phyloP scores from a whole-genome alignment of 768 basidiomycete species.

The Chalciporus sphaerocephalus region DNA sequence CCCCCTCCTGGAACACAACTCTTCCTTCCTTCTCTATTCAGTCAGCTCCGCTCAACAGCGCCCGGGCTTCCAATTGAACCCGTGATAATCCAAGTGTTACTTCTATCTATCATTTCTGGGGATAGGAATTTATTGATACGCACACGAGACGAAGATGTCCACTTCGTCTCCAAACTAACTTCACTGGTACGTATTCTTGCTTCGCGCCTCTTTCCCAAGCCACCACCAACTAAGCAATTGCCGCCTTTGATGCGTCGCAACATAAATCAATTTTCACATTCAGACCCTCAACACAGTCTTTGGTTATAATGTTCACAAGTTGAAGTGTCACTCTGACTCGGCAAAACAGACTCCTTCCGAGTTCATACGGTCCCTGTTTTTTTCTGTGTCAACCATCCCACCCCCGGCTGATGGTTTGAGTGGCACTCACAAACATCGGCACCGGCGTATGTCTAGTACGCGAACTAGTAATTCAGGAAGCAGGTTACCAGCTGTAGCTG shows the following conservation, averaged over 20 bases:
- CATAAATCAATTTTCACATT: slow-evolving; percentile 10
- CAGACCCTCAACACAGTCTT: slow-evolving; percentile 61
- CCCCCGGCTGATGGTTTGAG: slow-evolving; percentile 8
- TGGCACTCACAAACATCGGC: slow-evolving; percentile 16
- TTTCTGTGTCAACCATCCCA: slow-evolving; percentile 21
- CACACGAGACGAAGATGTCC: slow-evolving; percentile 61
- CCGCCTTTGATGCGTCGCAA: slow-evolving; percentile 4
- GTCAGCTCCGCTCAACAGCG: slow-evolving; percentile 40
- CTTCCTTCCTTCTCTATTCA: slow-evolving; percentile 50
- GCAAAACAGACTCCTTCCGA: slow-evolving; percentile 18
- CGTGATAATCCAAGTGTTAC: slow-evolving; percentile 59
- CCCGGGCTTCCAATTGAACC: slow-evolving; percentile 56
- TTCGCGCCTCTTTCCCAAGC: neutral
- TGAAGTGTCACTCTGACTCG: slow-evolving; percentile 41
- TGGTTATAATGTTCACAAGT: slow-evolving; percentile 52
- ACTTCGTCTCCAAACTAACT: slow-evolving; percentile 53
- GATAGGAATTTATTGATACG: slow-evolving; percentile 62
- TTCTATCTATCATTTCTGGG: slow-evolving; percentile 60
- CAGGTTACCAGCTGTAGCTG: slow-evolving; percentile 15
- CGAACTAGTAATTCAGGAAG: slow-evolving; percentile 11
- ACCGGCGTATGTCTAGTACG: slow-evolving; percentile 19
- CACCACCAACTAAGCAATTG: slow-evolving; percentile 5
- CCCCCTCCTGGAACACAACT: slow-evolving; percentile 39
- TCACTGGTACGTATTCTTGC: slow-evolving; percentile 43
- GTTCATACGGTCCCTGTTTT: slow-evolving; percentile 39